A percentile compares a stretch with the other conserved stretches of the same genome.
Evolutionary conservation across 2,329 filamentous ascomycete genomes (phyloP).

Genomic region (Harringtonia aguacate): DNA sequence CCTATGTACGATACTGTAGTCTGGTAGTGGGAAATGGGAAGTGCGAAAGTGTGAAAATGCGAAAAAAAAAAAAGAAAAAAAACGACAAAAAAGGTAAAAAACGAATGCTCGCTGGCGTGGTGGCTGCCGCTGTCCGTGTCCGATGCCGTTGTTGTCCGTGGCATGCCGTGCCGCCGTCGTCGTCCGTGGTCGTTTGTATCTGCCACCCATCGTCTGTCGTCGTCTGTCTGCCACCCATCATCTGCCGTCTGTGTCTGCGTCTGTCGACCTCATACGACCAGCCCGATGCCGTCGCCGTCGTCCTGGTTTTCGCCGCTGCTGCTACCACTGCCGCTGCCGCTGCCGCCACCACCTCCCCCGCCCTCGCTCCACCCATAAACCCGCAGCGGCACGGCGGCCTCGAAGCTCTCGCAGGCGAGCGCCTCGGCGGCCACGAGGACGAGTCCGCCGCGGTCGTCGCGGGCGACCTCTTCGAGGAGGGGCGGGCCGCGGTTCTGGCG

Average conservation of each 20-base stretch:
- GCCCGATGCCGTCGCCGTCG: not conserved
- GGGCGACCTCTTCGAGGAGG: conserved; percentile 68
- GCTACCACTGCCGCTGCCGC: conserved; percentile 9
- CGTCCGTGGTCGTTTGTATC: too few species aligned
- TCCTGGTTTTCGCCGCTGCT: not conserved
- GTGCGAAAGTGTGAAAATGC: too few species aligned
- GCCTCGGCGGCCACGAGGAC: conserved; percentile 70
- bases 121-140: too few species aligned
- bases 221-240: too few species aligned
- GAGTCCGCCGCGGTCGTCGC: conserved; percentile 64
- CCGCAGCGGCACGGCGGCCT: conserved; percentile 72
- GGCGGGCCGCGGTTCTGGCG: conserved; percentile 17
- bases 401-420: conserved; percentile 78
- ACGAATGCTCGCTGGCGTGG: too few species aligned
- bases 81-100: not conserved
- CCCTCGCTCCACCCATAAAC: conserved; percentile 58
- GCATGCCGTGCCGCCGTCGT: too few species aligned
- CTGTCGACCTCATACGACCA: not conserved
- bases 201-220: too few species aligned
- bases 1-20: not conserved
- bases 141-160: too few species aligned
- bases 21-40: too few species aligned
- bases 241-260: too few species aligned
- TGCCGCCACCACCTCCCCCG: not conserved
- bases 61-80: not conserved